Base-by-base conservation (phyloP, 768 basidiomycete species). In the Calocybe cyanea region DNA sequence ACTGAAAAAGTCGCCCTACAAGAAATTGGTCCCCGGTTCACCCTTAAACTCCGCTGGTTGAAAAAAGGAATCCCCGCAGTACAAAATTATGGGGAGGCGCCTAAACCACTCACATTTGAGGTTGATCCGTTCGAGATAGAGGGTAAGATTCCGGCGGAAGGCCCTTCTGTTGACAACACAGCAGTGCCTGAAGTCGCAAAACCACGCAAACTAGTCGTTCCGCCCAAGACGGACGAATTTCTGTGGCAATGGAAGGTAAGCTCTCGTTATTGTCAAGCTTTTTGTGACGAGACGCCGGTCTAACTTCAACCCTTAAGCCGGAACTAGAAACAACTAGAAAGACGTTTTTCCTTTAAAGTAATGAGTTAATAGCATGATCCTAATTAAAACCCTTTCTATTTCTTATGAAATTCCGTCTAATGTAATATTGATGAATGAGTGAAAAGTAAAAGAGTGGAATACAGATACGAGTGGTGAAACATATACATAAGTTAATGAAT, bases 1-100 rank as follows among this genome's bases (percentile, higher is more conserved):
- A 73, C 87, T 2, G 92, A 94, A 53, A 92, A 88, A 61, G 93
- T 95, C 7, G 81, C 87, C 6, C 67, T 99, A 23, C 96, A 99
- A 62, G 96, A 99, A 66, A 99, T 99, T 52, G 96, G 96, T 1
- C 96, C 96, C 6, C 82, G 95, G 24, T 96, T 99, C 61, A 98
- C 96, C 0, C 75, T 98, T 9, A 98, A 98, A 66, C 71, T 99
- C 45, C 75, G 85, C 31, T 96, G 85, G 75, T 66, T 99, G 46
- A 83, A 86, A 60, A 92, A 87, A 56, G 93, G 92, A 8, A 70
- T 94, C 17, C 94, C 93, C 1, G 83, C 87, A 4, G 90, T 93
- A 20, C 75, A 76, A 51, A 74, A 78, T 53, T 72, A 82, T 57
- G 83, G 85, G 20, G 79, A 85, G 51, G 70, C 73, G n/a, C 71